Conservation (phyloP, 345 rosid genomes). For the Bretschneidera sinensis region DNA sequence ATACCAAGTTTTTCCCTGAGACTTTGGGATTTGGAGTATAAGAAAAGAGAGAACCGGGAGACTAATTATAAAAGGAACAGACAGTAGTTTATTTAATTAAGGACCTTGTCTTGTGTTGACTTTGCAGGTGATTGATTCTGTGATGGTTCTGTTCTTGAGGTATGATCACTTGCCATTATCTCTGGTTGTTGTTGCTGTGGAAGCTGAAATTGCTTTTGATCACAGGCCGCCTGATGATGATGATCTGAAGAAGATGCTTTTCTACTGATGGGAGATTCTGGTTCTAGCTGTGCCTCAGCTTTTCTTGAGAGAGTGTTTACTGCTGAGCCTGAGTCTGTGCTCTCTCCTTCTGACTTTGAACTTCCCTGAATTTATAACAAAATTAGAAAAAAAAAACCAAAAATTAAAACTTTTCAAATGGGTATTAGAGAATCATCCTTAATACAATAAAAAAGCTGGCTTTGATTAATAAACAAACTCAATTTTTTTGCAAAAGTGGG, state of each 20-base stretch:
- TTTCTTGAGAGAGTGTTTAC: constrained; percentile 63
- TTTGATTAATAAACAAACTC: not conserved
- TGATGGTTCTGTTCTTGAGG: constrained; percentile 45
- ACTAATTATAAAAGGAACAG: constrained; percentile 17
- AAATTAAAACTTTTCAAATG: constrained; percentile 9
- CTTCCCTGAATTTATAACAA: constrained; percentile 66
- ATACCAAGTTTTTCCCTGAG: constrained; percentile 36
- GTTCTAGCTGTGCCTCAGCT: constrained; percentile 54
- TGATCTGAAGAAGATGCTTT: constrained; percentile 43
- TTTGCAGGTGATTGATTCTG: constrained; percentile 52
- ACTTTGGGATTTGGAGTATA: no score
- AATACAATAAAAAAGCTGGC: constrained; percentile 1
- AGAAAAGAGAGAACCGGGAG: not conserved
- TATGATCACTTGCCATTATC: constrained; percentile 46
- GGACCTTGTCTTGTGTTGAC: constrained; percentile 74
- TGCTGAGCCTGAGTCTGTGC: constrained; percentile 89
- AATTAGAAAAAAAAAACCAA: no score
- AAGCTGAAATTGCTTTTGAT: constrained; percentile 36
- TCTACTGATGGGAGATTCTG: constrained; percentile 80
- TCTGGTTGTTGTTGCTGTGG: constrained; percentile 28
- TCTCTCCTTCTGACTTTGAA: constrained; percentile 77
- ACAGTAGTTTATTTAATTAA: constrained; percentile 25
- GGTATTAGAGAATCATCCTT: constrained; percentile 9
- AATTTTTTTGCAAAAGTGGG: no score
- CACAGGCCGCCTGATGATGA: constrained; percentile 33